Percentiles rank a stretch among this genome's conserved stretches.
These are phyloP conservation scores for Geotrichum klebahnii DNA, from an alignment of 1,139 yeast genomes.

Conservation along the genomic window DNA sequence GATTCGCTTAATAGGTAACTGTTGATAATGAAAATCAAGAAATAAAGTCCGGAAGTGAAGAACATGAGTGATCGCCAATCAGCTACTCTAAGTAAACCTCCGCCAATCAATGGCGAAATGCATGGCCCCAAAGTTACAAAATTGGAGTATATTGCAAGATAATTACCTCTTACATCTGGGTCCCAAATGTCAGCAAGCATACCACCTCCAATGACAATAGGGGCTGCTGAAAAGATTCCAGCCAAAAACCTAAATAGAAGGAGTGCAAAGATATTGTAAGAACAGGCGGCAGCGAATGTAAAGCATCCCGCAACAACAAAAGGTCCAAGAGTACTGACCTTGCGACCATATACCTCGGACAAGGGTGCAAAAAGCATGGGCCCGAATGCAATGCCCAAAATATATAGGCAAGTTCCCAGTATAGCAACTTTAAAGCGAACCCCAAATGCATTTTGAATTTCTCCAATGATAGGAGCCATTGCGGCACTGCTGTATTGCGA, in stretches of 20 bases:
- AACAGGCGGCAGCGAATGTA: slow-evolving; percentile 55
- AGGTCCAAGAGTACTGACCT: slow-evolving; percentile 61
- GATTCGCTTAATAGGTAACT: slow-evolving; percentile 62
- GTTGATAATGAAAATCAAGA: slow-evolving; percentile 49
- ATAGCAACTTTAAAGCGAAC: slow-evolving; percentile 60
- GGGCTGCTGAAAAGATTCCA: slow-evolving; percentile 72
- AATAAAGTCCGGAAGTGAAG: slow-evolving; percentile 64
- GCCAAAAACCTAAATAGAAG: slow-evolving; percentile 63
- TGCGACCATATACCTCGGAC: slow-evolving; percentile 73
- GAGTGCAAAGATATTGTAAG: slow-evolving; percentile 59
- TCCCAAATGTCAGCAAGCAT: slow-evolving; percentile 66
- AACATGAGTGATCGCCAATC: slow-evolving; percentile 58
- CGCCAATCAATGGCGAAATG: slow-evolving; percentile 64
- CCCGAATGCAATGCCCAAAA: slow-evolving; percentile 71
- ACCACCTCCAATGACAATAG: slow-evolving; percentile 76
- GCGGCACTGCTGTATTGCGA: slow-evolving; percentile 46
- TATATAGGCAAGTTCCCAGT: slow-evolving; percentile 62
- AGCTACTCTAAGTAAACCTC: slow-evolving; percentile 51
- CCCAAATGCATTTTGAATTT: slow-evolving; percentile 46
- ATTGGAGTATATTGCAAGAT: slow-evolving; percentile 63
- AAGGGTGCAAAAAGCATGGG: slow-evolving; percentile 77
- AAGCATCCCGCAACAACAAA: slow-evolving; percentile 45
- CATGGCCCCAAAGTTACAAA: slow-evolving; percentile 74
- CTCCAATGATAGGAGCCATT: slow-evolving; percentile 45
- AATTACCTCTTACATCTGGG: slow-evolving; percentile 62